Conservation (phyloP, 176 grass and related monocot species). For the Melocanna baccifera region DNA sequence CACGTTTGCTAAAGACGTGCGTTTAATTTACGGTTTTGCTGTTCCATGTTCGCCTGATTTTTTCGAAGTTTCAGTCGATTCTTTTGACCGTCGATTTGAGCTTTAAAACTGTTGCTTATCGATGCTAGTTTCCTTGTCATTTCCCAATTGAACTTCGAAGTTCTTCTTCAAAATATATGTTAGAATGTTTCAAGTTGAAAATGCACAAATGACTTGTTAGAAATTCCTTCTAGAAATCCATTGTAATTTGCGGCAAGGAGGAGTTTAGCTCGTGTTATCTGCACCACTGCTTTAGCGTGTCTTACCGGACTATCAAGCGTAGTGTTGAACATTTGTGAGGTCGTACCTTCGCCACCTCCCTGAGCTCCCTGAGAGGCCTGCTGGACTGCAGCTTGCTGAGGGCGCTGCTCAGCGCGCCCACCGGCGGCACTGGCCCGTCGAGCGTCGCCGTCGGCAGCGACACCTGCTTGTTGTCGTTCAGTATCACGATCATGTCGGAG, state of each 20-base stretch:
- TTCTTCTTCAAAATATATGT: not conserved
- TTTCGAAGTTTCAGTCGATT: too few relatives aligned
- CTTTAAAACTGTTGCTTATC: not conserved
- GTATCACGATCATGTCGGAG: slow-evolving; percentile 97
- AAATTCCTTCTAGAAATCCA: not conserved
- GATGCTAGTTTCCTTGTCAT: not conserved
- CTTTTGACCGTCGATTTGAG: too few relatives aligned
- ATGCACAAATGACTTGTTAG: not conserved
- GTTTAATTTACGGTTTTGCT: not conserved
- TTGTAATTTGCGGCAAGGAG: not conserved
- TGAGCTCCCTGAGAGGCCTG: slow-evolving; percentile 86
- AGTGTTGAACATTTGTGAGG: slow-evolving; percentile 11
- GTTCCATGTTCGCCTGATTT: too few relatives aligned
- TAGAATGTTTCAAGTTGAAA: not conserved
- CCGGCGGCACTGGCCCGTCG: slow-evolving; percentile 84
- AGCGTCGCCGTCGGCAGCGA: slow-evolving; percentile 91
- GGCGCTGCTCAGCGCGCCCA: slow-evolving; percentile 89
- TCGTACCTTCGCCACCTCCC: slow-evolving; percentile 95
- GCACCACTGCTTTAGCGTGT: not conserved
- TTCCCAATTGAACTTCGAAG: not conserved
- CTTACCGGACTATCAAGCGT: not conserved
- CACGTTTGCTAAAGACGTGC: not conserved
- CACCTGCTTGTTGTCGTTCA: slow-evolving; percentile 99
- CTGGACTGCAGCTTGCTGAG: slow-evolving; percentile 89
- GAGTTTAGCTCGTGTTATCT: not conserved